phyloP scores from a whole-genome alignment of 179 eudicot species.

The Drosera spatulata region DNA sequence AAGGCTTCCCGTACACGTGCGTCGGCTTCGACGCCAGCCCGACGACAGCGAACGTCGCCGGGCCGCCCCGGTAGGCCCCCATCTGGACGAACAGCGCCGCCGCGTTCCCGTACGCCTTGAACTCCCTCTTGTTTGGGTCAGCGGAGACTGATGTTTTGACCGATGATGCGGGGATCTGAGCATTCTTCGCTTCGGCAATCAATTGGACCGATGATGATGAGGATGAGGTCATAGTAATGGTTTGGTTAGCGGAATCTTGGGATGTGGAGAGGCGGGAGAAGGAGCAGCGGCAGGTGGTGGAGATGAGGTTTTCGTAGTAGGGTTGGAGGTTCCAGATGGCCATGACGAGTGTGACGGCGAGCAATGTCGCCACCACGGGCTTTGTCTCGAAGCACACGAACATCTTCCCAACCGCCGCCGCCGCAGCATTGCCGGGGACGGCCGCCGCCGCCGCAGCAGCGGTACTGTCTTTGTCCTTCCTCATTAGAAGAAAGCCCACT shows the following conservation, averaged over 20 bases:
- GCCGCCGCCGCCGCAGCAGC: too few relatives aligned
- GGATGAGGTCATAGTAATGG: background rate
- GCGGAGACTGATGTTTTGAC: background rate
- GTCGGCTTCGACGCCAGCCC: constrained; percentile 49
- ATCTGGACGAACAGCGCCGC: constrained; percentile 31
- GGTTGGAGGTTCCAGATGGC: constrained; percentile 49
- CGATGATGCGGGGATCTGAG: constrained; percentile 1
- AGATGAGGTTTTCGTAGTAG: constrained; percentile 27
- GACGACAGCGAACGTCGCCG: constrained; percentile 22
- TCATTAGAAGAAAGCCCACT: too few relatives aligned
- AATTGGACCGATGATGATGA: too few relatives aligned
- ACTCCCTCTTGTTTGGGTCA: constrained; percentile 21
- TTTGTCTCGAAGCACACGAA: constrained; percentile 32
- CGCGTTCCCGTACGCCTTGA: constrained; percentile 31
- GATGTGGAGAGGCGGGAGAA: constrained; percentile 5
- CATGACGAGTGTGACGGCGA: constrained; percentile 35
- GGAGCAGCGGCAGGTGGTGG: constrained; percentile 19
- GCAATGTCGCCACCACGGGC: constrained; percentile 34
- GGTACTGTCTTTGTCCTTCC: too few relatives aligned
- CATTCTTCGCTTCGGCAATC: background rate
- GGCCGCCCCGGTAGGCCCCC: constrained; percentile 40
- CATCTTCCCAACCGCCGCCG: constrained; percentile 16
- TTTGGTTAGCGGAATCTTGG: background rate
- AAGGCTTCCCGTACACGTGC: constrained; percentile 39
- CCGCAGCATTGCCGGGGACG: background rate